phyloP scores from a whole-genome alignment of 2,329 filamentous ascomycete genomes.

The Nemania abortiva region DNA sequence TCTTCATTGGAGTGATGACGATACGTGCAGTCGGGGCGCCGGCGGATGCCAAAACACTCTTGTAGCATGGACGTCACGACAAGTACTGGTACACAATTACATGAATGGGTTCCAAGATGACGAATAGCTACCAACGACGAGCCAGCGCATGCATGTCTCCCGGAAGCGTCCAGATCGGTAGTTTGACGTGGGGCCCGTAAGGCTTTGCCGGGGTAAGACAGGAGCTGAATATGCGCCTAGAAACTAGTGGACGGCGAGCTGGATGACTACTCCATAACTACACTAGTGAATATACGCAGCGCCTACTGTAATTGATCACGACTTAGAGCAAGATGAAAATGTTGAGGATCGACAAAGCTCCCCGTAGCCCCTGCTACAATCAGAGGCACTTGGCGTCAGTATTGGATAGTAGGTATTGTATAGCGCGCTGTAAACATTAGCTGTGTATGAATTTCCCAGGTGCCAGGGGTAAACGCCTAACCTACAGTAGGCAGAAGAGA shows the following conservation, averaged over 20 bases:
- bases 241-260: slow-evolving; percentile 8
- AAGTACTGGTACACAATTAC: slow-evolving; percentile 24
- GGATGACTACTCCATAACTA: slow-evolving; percentile 6
- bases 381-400: background rate
- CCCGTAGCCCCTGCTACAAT: background rate
- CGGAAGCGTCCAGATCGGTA: slow-evolving; percentile 11
- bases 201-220: slow-evolving; percentile 16
- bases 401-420: background rate
- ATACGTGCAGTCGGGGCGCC: background rate
- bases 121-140: slow-evolving; percentile 5
- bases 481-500: slow-evolving; percentile 17
- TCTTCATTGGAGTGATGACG: slow-evolving; percentile 14
- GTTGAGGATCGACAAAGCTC: slow-evolving; percentile 19
- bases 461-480: background rate
- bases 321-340: background rate
- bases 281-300: slow-evolving; percentile 19
- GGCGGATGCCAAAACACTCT: background rate
- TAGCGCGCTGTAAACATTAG: background rate
- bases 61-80: slow-evolving; percentile 18
- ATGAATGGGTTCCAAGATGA: slow-evolving; percentile 4
- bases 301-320: background rate
- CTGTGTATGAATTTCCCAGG: background rate
- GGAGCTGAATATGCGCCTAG: slow-evolving; percentile 36
- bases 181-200: slow-evolving; percentile 3
- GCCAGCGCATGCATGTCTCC: slow-evolving; percentile 4